phyloP scores from a whole-genome alignment of 2,329 filamentous ascomycete species.

The Trichoderma aggressivum region DNA sequence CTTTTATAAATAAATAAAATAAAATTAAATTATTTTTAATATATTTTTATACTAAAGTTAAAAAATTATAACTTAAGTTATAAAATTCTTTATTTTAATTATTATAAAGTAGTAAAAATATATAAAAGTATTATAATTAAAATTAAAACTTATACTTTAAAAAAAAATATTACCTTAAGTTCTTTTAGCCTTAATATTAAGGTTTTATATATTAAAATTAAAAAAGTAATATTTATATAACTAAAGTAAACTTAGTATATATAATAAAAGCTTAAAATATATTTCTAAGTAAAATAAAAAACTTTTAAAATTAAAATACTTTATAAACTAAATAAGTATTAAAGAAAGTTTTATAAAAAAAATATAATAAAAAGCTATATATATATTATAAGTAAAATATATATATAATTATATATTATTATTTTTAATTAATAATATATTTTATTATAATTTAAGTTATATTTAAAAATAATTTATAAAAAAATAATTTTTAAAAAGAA shows the following conservation, averaged over 20 bases:
- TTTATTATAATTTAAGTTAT: not conserved
- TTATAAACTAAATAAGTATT: not conserved
- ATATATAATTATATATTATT: not conserved
- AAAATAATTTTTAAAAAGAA: not conserved
- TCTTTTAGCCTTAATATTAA: no score
- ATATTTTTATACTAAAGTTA: not conserved
- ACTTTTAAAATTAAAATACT: no score
- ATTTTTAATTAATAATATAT: not conserved
- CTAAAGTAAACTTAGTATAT: not conserved
- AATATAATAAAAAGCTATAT: not conserved
- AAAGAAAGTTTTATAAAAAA: not conserved
- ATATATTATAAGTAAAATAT: not conserved
- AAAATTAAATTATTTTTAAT: not conserved
- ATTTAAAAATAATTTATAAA: not conserved
- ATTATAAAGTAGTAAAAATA: not conserved
- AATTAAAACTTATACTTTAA: not conserved
- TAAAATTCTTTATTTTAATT: not conserved
- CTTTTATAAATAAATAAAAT: not conserved
- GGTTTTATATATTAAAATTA: not conserved
- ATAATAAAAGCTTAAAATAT: not conserved
- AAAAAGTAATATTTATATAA: not conserved
- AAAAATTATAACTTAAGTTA: not conserved
- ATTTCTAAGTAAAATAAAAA: not conserved
- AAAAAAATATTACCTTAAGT: not conserved
- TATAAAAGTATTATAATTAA: not conserved